Base-by-base conservation (phyloP, 306 rosid genomes). In the Datisca glomerata region DNA sequence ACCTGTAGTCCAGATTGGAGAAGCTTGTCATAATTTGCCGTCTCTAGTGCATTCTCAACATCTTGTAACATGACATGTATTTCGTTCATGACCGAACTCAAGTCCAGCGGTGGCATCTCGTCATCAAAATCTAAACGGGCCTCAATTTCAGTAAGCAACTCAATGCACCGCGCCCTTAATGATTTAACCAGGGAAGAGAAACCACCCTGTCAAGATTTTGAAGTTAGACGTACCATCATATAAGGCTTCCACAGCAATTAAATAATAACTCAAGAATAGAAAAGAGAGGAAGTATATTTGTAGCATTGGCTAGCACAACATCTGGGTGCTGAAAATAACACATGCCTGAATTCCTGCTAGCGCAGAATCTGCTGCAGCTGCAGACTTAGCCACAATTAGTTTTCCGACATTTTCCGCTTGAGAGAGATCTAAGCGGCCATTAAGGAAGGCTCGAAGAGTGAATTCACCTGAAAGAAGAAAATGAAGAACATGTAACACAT, bases 1-100 rank as follows among this genome's bases (percentile, higher is more conserved):
- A 73, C 97, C 93, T 89, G 97, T 28, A 89, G 49, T 63, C 97
- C 95, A 70, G 95, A 80, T 59, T 89, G 97, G 47, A 89, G 83
- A 68, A 89, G 97, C 61, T 80, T 81, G 70, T 83, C 97, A 50
- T 83, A 89, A 68, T 80, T 83, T 54, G 93, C 86, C 2, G 95
- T 80, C 70, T 76, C 91, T 34, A 89, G 55, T 9, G 97, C 95
- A 58, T 66, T 65, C 41, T 70, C 83, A 44, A 89, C 95, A 59
- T 83, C 95, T 41, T 23, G 70, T 20, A 76, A 72, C 97, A 89
- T 77, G 40, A 52, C 25, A 19, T 59, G 63, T 43, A 83, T 78
- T 61, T 63, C 74, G 25, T 34, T 67, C 83, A 80, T 67, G 35
- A 80, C 13, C 37, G 57, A 43, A 21, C 68, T 58, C 54, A 72